phyloP scores from a whole-genome alignment of 2,329 filamentous ascomycete species.

The Trematosphaeria pertusa region DNA sequence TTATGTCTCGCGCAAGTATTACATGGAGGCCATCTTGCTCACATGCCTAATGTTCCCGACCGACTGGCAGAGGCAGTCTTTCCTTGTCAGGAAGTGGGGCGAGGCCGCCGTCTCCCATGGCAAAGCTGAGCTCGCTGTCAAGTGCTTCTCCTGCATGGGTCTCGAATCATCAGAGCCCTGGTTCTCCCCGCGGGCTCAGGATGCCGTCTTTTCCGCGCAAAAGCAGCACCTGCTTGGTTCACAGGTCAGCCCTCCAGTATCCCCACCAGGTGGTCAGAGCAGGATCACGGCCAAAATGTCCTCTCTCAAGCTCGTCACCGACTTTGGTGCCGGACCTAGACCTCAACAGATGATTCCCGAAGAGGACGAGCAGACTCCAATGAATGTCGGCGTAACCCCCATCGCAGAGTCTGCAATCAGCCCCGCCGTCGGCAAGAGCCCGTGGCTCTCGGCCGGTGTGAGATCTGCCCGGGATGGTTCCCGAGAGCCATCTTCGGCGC shows the following conservation, averaged over 20 bases:
- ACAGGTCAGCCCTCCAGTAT: conserved; percentile 72
- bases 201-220: conserved; percentile 64
- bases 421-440: conserved; percentile 62
- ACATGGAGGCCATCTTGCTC: conserved; percentile 90
- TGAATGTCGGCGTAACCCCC: conserved; percentile 82
- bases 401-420: conserved; percentile 75
- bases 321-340: conserved; percentile 66
- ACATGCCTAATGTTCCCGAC: conserved; percentile 81
- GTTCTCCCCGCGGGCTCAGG: conserved; percentile 81
- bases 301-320: conserved; percentile 88
- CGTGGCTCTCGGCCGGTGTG: conserved; percentile 44
- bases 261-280: conserved; percentile 68
- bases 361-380: conserved; percentile 71
- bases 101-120: conserved; percentile 87
- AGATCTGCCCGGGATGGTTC: conserved; percentile 40
- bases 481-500: conserved; percentile 57
- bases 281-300: conserved; percentile 76
- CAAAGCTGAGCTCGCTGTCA: conserved; percentile 87
- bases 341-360: conserved; percentile 71
- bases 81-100: conserved; percentile 92
- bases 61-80: conserved; percentile 90
- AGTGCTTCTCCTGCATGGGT: conserved; percentile 91
- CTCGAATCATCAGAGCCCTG: conserved; percentile 85
- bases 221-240: conserved; percentile 60
- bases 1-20: conserved; percentile 88